These are phyloP conservation scores for Leavenworthia alabamica DNA, from an alignment of 345 rosid genomes.

Conservation along the genomic window DNA sequence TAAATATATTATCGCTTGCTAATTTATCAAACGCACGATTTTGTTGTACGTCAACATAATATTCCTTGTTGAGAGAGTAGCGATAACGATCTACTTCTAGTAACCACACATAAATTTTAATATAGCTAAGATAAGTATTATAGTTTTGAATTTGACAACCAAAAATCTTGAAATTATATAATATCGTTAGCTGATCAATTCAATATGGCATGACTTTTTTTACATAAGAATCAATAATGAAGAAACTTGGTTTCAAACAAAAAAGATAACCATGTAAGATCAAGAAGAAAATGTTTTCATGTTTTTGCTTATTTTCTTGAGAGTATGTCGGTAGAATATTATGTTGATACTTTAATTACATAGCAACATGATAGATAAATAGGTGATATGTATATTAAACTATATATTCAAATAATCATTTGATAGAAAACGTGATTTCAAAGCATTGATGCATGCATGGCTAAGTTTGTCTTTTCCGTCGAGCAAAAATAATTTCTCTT, in stretches of 20 bases:
- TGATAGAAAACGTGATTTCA: constrained; percentile 25
- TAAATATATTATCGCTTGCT: neutral
- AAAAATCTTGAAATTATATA: neutral
- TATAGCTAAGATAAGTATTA: neutral
- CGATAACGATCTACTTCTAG: neutral
- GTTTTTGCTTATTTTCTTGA: neutral
- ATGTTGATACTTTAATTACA: constrained; percentile 5
- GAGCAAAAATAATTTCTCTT: constrained; percentile 4
- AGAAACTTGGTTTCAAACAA: neutral
- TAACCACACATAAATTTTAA: neutral
- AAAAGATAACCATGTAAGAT: neutral
- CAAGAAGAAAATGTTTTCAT: neutral
- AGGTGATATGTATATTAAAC: neutral
- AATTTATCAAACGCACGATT: neutral
- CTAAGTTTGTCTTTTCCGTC: constrained; percentile 26
- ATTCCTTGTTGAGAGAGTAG: neutral
- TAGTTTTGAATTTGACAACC: neutral
- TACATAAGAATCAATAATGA: neutral
- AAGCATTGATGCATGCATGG: constrained; percentile 30
- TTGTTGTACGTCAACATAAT: neutral
- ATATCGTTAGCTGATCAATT: neutral
- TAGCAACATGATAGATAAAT: constrained; percentile 2
- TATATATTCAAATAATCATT: constrained; percentile 12
- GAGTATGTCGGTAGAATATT: neutral
- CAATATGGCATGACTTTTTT: neutral